A percentile compares a stretch with the other conserved stretches of the same genome.
phyloP scores from a whole-genome alignment of 345 rosid genomes.

The Arabis hirsuta region DNA sequence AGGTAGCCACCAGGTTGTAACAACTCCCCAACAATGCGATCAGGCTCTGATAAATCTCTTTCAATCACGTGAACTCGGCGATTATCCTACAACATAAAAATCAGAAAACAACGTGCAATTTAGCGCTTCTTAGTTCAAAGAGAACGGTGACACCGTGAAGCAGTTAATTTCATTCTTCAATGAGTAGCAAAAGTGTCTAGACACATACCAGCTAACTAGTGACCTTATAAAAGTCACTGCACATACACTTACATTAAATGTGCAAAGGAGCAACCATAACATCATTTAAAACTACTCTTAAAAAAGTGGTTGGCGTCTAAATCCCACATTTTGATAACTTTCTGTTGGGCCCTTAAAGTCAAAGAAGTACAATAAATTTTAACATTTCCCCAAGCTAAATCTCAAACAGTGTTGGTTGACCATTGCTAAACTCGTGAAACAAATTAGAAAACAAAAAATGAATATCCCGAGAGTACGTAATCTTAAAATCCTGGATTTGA shows the following conservation, averaged over 20 bases:
- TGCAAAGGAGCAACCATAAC: not conserved
- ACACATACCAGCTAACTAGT: not conserved
- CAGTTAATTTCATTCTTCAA: not conserved
- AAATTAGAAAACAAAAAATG: not conserved
- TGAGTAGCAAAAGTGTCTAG: not conserved
- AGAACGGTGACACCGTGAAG: not conserved
- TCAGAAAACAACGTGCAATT: not conserved
- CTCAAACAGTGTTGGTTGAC: slow-evolving; percentile 10
- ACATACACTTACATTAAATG: not conserved
- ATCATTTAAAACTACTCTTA: not conserved
- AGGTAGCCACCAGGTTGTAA: slow-evolving; percentile 83
- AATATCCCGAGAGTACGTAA: not conserved
- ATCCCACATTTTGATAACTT: not conserved
- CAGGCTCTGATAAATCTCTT: slow-evolving; percentile 72
- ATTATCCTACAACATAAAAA: slow-evolving; percentile 55
- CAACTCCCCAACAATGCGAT: slow-evolving; percentile 76
- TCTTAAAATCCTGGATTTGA: not conserved
- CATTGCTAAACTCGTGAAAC: not conserved
- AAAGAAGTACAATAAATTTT: not conserved
- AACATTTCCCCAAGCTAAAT: not conserved
- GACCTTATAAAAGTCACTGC: no score
- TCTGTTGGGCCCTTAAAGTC: slow-evolving; percentile 4
- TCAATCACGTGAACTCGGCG: slow-evolving; percentile 72
- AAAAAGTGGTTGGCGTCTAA: not conserved
- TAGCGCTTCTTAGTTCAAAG: not conserved